Evolutionary conservation across 768 basidiomycete genomes (phyloP).

Genomic region (Leccinum longicurvipes): DNA sequence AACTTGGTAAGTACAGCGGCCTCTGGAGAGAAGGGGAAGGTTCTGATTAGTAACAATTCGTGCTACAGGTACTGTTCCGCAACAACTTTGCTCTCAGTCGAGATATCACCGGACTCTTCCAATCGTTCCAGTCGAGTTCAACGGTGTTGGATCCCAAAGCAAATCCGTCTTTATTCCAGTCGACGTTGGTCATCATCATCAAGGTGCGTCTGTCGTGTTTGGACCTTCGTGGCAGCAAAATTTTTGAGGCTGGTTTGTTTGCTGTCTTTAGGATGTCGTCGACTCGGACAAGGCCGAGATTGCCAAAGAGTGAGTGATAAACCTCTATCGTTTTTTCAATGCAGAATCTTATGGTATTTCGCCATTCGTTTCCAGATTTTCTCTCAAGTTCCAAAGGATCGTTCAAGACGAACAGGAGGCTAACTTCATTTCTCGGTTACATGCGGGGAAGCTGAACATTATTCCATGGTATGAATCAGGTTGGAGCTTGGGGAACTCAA

Average conservation of each 20-base stretch:
- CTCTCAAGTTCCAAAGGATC: conserved; percentile 57
- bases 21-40: no score
- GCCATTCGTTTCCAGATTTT: conserved; percentile 38
- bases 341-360: neutral
- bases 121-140: conserved; percentile 59
- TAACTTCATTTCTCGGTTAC: conserved; percentile 61
- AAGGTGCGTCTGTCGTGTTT: conserved; percentile 37
- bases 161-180: conserved; percentile 58
- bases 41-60: neutral
- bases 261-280: conserved; percentile 52
- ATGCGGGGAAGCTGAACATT: conserved; percentile 52
- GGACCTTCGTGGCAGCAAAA: neutral
- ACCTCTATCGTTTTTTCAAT: neutral
- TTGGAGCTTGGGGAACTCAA: neutral
- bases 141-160: conserved; percentile 54
- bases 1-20: conserved; percentile 44
- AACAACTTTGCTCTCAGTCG: conserved; percentile 63
- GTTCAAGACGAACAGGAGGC: conserved; percentile 57
- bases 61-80: conserved; percentile 53
- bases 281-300: conserved; percentile 61
- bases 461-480: conserved; percentile 46
- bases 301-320: conserved; percentile 45
- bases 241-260: neutral
- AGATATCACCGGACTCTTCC: conserved; percentile 58
- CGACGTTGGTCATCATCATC: conserved; percentile 58